phyloP scores from a whole-genome alignment of 2,329 filamentous ascomycete genomes.

The Lecanicillium sp. region DNA sequence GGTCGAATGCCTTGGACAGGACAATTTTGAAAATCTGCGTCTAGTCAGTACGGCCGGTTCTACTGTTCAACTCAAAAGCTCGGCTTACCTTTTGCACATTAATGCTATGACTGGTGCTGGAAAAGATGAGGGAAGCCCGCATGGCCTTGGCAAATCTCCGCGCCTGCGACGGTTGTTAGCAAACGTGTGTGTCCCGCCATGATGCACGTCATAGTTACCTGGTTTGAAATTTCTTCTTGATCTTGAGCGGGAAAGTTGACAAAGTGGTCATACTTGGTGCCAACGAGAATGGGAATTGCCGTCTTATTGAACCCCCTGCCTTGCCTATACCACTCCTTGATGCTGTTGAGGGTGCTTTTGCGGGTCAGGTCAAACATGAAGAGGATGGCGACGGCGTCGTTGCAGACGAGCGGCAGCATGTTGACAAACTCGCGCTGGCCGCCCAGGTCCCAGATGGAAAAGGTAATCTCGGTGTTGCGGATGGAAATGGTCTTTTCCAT shows the following conservation, averaged over 20 bases:
- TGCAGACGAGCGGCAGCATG: conserved; percentile 98
- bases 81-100: conserved; percentile 87
- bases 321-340: conserved; percentile 99
- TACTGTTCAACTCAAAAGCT: neutral
- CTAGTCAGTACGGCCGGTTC: conserved; percentile 7
- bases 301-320: conserved; percentile 99
- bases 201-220: conserved; percentile 46
- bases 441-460: conserved; percentile 97
- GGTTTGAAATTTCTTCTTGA: conserved; percentile 96
- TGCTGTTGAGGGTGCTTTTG: conserved; percentile 97
- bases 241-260: conserved; percentile 97
- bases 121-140: conserved; percentile 96
- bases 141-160: conserved; percentile 96
- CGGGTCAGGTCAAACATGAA: conserved; percentile 99
- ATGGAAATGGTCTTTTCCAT: conserved; percentile 99
- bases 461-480: conserved; percentile 98
- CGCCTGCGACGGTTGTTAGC: conserved; percentile 49
- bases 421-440: conserved; percentile 99
- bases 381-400: conserved; percentile 94
- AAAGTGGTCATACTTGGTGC: conserved; percentile 98
- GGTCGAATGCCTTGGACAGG: conserved; percentile 93
- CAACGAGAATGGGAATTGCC: conserved; percentile 94
- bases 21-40: conserved; percentile 97
- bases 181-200: neutral
- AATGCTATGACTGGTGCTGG: conserved; percentile 97